Evolutionary conservation across 495 filamentous ascomycete species (phyloP).

Genomic region (Xylona heveae): DNA sequence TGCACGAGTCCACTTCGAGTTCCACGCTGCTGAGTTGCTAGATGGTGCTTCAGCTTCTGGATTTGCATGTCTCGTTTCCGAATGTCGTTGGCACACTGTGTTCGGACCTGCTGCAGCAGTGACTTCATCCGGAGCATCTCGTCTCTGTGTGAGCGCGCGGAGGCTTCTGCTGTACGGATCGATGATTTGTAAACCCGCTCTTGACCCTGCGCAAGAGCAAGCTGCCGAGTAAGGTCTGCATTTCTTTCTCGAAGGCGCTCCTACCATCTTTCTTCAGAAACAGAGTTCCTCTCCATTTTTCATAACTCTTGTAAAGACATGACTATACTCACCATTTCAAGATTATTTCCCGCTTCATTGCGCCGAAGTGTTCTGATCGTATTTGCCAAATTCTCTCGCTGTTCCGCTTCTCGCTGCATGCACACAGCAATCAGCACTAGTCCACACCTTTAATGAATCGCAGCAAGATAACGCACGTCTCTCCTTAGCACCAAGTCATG

Average conservation of each 20-base stretch:
- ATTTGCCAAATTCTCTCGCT: constrained; percentile 56
- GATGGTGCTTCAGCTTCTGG: constrained; percentile 65
- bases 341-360: constrained; percentile 45
- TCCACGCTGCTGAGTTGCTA: constrained; percentile 25
- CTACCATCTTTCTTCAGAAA: constrained; percentile 10
- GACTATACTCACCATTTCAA: constrained; percentile 24
- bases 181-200: constrained; percentile 47
- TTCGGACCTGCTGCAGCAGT: constrained; percentile 57
- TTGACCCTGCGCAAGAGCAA: constrained; percentile 51
- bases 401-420: constrained; percentile 62
- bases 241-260: constrained; percentile 45
- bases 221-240: constrained; percentile 50
- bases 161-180: constrained; percentile 47
- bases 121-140: constrained; percentile 60
- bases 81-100: constrained; percentile 78
- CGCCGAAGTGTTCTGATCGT: constrained; percentile 57
- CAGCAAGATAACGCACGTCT: constrained; percentile 36
- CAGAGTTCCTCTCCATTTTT: background rate
- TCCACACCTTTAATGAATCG: background rate
- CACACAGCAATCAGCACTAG: background rate
- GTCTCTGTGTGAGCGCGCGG: constrained; percentile 48
- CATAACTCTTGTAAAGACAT: constrained; percentile 2
- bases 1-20: too few species aligned
- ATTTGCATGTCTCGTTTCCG: constrained; percentile 81
- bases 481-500: constrained; percentile 74